A percentile compares a stretch with the other conserved stretches of the same genome.
These are phyloP conservation scores for Striga asiatica DNA, from an alignment of 257 asterid species.

Conservation along the genomic window DNA sequence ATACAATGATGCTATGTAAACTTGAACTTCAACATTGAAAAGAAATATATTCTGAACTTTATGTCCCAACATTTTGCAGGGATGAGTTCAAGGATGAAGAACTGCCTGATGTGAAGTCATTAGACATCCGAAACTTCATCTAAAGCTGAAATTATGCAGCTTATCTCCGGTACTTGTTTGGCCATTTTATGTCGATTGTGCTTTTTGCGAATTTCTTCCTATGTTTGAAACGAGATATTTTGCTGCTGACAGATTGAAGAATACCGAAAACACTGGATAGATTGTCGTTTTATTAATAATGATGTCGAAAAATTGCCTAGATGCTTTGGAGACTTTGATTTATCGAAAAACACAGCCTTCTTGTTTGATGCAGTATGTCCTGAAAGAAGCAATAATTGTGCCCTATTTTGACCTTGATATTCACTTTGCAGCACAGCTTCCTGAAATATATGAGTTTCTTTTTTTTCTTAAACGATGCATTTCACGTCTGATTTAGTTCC, in stretches of 20 bases:
- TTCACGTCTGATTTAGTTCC: no score
- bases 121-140: conserved; percentile 52
- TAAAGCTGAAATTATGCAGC: conserved; percentile 12
- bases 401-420: no score
- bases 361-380: not conserved
- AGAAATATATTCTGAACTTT: not conserved
- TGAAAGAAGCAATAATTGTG: not conserved
- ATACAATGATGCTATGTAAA: no score
- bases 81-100: conserved; percentile 42
- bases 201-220: conserved; percentile 3
- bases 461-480: no score
- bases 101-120: conserved; percentile 39
- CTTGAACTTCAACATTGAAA: no score
- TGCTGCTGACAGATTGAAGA: conserved; percentile 10
- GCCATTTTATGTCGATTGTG: conserved; percentile 6
- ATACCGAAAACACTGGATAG: not conserved
- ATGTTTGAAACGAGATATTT: not conserved
- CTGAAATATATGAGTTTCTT: no score
- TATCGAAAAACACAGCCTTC: not conserved
- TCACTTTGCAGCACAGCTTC: not conserved
- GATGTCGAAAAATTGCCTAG: not conserved
- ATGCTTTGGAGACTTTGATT: not conserved
- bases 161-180: not conserved
- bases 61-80: no score
- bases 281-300: conserved; percentile 11